Conservation (phyloP, 1,284 basidiomycete genomes). For the Papiliotrema nemorosa region DNA sequence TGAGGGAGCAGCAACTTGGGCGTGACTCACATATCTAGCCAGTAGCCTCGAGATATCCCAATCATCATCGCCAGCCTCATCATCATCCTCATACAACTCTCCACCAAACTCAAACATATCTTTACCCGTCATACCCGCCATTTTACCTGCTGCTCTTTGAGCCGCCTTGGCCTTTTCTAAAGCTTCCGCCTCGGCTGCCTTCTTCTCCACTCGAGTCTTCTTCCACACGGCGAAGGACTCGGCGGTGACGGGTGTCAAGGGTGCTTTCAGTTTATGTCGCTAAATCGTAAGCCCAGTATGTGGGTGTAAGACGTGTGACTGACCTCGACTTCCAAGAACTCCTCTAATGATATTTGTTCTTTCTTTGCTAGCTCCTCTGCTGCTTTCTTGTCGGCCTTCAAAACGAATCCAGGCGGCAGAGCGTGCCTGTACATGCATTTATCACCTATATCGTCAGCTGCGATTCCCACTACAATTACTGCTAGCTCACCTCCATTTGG, state of each 20-base stretch:
- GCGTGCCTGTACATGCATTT: conserved; percentile 94
- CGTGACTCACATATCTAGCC: conserved; percentile 44
- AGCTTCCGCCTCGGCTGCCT: conserved; percentile 77
- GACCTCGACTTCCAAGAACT: conserved; percentile 96
- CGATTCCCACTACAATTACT: neutral
- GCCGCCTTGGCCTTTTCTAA: conserved; percentile 78
- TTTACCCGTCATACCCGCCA: conserved; percentile 86
- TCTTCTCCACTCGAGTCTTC: conserved; percentile 87
- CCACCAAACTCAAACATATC: conserved; percentile 98
- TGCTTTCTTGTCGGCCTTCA: conserved; percentile 81
- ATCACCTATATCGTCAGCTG: conserved; percentile 50
- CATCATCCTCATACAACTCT: conserved; percentile 86
- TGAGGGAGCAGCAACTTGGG: conserved; percentile 56
- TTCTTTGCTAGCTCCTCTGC: conserved; percentile 80
- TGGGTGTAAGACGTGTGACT: conserved; percentile 21
- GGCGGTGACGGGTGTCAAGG: conserved; percentile 91
- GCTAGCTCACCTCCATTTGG: conserved; percentile 40
- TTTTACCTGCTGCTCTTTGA: conserved; percentile 85
- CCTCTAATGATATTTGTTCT: conserved; percentile 87
- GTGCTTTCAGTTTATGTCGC: conserved; percentile 89
- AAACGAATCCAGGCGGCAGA: conserved; percentile 89
- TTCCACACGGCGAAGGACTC: conserved; percentile 96
- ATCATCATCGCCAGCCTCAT: conserved; percentile 57
- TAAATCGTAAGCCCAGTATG: conserved; percentile 53
- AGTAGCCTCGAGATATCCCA: conserved; percentile 49